Conservation (phyloP, 2,329 filamentous ascomycete genomes). For the Fusarium guadeloupense region DNA sequence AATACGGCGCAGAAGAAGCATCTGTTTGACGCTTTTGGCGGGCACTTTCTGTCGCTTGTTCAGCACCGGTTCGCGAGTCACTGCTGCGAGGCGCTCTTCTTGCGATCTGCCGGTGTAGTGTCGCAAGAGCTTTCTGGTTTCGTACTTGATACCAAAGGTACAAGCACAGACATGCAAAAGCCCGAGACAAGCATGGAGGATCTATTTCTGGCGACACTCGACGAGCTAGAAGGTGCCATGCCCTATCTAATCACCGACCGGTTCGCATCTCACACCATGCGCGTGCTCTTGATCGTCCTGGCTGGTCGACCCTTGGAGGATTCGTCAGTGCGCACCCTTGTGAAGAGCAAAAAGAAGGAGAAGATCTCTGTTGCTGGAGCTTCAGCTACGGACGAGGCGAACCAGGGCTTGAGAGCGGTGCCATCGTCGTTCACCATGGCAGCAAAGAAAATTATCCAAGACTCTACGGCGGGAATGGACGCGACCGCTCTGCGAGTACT, state of each 20-base stretch:
- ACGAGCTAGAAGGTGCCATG: constrained; percentile 88
- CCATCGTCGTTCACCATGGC: constrained; percentile 82
- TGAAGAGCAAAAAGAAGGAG: constrained; percentile 94
- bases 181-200: constrained; percentile 78
- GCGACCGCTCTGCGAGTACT: constrained; percentile 82
- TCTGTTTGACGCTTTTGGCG: constrained; percentile 84
- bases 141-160: constrained; percentile 55
- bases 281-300: constrained; percentile 85
- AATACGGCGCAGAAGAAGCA: constrained; percentile 82
- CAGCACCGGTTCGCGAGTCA: constrained; percentile 97
- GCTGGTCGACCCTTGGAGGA: constrained; percentile 83
- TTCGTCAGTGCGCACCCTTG: constrained; percentile 72
- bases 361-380: constrained; percentile 71
- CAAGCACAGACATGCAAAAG: constrained; percentile 54
- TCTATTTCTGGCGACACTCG: constrained; percentile 82
- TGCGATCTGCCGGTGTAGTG: constrained; percentile 81
- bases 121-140: constrained; percentile 72
- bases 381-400: constrained; percentile 59
- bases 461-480: constrained; percentile 79
- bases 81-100: constrained; percentile 93
- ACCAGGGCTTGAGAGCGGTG: constrained; percentile 63
- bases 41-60: constrained; percentile 87
- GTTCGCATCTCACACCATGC: constrained; percentile 90
- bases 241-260: constrained; percentile 84
- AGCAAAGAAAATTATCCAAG: constrained; percentile 81